Evolutionary conservation across 2,329 filamentous ascomycete genomes (phyloP), one percentile per base, ranked within the genome.

Genomic region (Verticillium klebahnii): DNA sequence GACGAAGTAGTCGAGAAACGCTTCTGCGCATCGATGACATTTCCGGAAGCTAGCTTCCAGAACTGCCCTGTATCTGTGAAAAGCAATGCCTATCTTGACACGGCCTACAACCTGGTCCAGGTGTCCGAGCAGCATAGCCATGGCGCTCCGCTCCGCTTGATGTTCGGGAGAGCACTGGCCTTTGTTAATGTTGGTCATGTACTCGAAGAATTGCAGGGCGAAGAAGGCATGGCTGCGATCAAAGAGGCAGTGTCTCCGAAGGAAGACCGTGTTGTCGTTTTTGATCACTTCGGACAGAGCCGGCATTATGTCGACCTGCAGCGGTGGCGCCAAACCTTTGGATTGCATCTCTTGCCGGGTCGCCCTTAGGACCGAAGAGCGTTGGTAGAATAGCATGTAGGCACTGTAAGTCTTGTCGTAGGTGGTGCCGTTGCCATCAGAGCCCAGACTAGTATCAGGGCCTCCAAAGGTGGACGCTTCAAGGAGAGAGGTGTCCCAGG

Each of bases 361-460:
- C 17, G 75, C 73, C 19, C 80, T 78, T 61, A 93, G 80, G 5
- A 86, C 85, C 0, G 88, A 88, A 3, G 88, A 85, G 57, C 95
- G 87, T 73, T 97, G 91, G 73, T 99, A 99, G 74, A 99, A 98
- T 9, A 99, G 83, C 91, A 99, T 98, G 74, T 99, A 99, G 14
- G 94, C 95, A 72, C 92, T 98, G 80, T 89, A 89, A 5, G 85
- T 84, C 74, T 93, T 94, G 68, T 88, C 85, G 66, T 83, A 86
- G 0, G 79, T 67, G 19, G 80, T 72, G 63, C 78, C 77, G 68
- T 78, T 75, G 63, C 83, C 77, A 77, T 64, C 82, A 68, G 63
- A 77, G 45, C n/a, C 45, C 45, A 23, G n/a, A 14, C 23, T 52
- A 11, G 19, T 66, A 62, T 89, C 87, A 5, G 78, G 71, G 1